Percentiles rank a stretch among this genome's conserved stretches.
Conservation (phyloP, 257 asterid genomes). For the Nyctanthes arbortristis region DNA sequence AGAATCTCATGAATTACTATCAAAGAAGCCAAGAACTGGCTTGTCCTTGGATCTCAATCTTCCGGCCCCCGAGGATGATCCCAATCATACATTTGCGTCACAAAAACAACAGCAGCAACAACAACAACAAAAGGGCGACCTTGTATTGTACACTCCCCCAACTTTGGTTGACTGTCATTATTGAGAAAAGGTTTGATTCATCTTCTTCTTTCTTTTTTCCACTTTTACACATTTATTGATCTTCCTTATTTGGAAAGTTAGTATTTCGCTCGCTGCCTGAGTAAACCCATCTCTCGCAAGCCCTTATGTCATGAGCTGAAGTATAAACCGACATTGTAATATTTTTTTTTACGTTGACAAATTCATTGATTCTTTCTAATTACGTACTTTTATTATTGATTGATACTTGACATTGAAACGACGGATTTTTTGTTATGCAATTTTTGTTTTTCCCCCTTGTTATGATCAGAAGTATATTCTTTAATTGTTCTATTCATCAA, state of each 20-base stretch:
- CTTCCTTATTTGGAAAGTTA: conserved; percentile 1
- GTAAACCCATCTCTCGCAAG: background rate
- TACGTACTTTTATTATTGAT: background rate
- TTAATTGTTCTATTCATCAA: too few species aligned
- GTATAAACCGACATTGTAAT: background rate
- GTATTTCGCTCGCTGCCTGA: background rate
- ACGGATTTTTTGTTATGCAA: conserved; percentile 8
- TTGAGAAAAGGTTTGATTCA: conserved; percentile 27
- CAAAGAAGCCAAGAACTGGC: conserved; percentile 30
- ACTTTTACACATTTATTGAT: background rate
- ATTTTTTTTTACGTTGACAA: background rate
- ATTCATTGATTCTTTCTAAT: conserved; percentile 13
- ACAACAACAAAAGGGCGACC: conserved; percentile 14
- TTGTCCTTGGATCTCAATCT: conserved; percentile 75
- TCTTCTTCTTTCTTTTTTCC: conserved; percentile 1
- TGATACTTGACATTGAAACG: background rate
- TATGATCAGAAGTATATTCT: too few species aligned
- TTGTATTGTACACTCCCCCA: conserved; percentile 44
- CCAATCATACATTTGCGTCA: conserved; percentile 28
- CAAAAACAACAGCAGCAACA: conserved; percentile 29
- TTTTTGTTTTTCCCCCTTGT: too few species aligned
- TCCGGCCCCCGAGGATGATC: conserved; percentile 65
- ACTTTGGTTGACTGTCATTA: conserved; percentile 46
- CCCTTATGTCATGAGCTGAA: background rate
- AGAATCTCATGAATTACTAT: conserved; percentile 26